Evolutionary conservation across 2,329 filamentous ascomycete genomes (phyloP).

Genomic region (Dactylonectria estremocensis): DNA sequence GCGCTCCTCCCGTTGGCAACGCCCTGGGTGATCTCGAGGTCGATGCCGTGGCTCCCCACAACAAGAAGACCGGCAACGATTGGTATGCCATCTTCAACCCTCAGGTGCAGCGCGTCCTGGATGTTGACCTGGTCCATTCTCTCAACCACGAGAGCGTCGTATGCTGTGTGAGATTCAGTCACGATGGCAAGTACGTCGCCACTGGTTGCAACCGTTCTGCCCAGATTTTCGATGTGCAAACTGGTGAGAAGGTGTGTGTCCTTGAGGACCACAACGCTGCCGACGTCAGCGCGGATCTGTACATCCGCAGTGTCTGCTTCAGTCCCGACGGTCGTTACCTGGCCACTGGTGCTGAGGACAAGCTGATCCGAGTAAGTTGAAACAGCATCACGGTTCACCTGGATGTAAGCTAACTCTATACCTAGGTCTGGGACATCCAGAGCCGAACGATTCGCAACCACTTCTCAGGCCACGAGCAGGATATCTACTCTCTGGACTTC

Average conservation of each 20-base stretch:
- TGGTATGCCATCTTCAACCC: constrained; percentile 99
- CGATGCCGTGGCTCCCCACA: constrained; percentile 85
- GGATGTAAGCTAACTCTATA: constrained; percentile 32
- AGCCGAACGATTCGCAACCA: constrained; percentile 88
- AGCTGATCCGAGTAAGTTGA: constrained; percentile 87
- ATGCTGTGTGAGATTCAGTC: constrained; percentile 97
- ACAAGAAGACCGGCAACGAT: constrained; percentile 91
- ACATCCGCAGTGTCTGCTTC: constrained; percentile 98
- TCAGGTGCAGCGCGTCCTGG: constrained; percentile 87
- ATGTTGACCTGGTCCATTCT: constrained; percentile 95
- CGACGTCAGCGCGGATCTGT: constrained; percentile 91
- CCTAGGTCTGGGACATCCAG: constrained; percentile 93
- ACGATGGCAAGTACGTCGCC: constrained; percentile 94
- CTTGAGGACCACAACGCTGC: constrained; percentile 87
- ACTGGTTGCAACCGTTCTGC: constrained; percentile 98
- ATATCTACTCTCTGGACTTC: constrained; percentile 98
- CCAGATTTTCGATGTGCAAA: constrained; percentile 96
- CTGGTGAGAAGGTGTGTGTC: constrained; percentile 89
- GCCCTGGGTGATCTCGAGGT: constrained; percentile 89
- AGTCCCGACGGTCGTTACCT: constrained; percentile 95
- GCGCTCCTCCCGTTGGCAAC: constrained; percentile 67
- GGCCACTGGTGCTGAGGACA: constrained; percentile 97
- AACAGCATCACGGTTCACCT: neutral
- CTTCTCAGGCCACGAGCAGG: constrained; percentile 97
- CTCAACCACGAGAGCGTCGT: constrained; percentile 96